Evolutionary conservation across 2,329 filamentous ascomycete genomes (phyloP).

Genomic region (Hymenoscyphus fructigenus): DNA sequence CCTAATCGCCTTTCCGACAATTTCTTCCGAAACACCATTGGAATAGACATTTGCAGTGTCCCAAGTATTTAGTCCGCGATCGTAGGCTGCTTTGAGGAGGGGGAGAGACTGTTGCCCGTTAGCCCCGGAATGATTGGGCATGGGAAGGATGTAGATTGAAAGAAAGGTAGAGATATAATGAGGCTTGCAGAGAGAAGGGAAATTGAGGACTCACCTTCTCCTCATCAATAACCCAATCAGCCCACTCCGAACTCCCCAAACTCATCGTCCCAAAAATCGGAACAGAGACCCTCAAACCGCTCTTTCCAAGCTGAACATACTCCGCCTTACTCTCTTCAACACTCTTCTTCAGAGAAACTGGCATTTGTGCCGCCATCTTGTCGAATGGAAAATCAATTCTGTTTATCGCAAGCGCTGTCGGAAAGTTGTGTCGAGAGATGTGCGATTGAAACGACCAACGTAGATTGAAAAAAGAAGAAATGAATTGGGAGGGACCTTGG

Average conservation of each 20-base stretch:
- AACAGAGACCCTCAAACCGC: slow-evolving; percentile 60
- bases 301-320: slow-evolving; percentile 56
- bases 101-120: slow-evolving; percentile 44
- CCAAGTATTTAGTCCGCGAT: slow-evolving; percentile 62
- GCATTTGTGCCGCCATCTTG: slow-evolving; percentile 13
- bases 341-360: slow-evolving; percentile 25
- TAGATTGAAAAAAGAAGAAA: not conserved
- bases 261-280: slow-evolving; percentile 66
- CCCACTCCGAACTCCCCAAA: slow-evolving; percentile 53
- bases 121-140: not conserved
- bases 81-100: slow-evolving; percentile 62
- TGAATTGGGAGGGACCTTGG: not conserved
- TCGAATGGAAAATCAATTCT: not conserved
- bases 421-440: not conserved
- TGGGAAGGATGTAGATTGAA: not conserved
- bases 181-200: not conserved
- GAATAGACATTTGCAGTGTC: slow-evolving; percentile 56
- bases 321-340: slow-evolving; percentile 46
- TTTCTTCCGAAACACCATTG: slow-evolving; percentile 53
- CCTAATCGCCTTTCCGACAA: slow-evolving; percentile 59
- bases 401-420: not conserved
- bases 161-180: not conserved
- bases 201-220: slow-evolving; percentile 43
- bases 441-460: not conserved
- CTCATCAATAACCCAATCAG: slow-evolving; percentile 58